Conservation (phyloP, 2,329 filamentous ascomycete genomes). For the Atkinsonella hypoxylon region DNA sequence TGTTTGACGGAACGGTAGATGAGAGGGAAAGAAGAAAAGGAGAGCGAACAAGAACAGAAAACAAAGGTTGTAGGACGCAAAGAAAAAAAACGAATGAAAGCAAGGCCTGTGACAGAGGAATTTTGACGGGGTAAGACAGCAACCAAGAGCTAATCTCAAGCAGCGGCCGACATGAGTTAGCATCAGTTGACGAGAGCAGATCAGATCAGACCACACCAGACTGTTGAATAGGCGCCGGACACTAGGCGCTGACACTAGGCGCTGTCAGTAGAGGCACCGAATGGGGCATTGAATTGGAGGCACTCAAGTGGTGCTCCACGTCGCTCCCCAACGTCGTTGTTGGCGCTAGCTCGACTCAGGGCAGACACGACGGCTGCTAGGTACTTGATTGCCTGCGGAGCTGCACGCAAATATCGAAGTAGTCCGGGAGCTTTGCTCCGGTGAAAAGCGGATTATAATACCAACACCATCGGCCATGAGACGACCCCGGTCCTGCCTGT, state of each 20-base stretch:
- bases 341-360: background rate
- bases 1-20: background rate
- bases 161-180: too few relatives aligned
- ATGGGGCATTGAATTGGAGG: too few relatives aligned
- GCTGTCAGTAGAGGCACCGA: background rate
- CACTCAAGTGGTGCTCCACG: background rate
- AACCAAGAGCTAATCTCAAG: background rate
- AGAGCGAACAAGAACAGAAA: background rate
- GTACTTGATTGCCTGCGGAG: background rate
- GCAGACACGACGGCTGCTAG: background rate
- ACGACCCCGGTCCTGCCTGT: background rate
- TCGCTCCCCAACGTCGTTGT: background rate
- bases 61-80: background rate
- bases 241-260: background rate
- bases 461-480: background rate
- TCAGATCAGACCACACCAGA: too few relatives aligned
- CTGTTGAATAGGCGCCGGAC: too few relatives aligned
- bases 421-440: conserved; percentile 3
- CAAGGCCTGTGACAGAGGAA: background rate
- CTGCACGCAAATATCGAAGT: background rate
- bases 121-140: background rate
- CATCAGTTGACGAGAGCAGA: too few relatives aligned
- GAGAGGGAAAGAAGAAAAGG: background rate
- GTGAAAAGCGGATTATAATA: conserved; percentile 1
- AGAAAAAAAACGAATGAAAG: background rate